Conservation (phyloP, 345 rosid species). For the Gossypium ekmanianum region DNA sequence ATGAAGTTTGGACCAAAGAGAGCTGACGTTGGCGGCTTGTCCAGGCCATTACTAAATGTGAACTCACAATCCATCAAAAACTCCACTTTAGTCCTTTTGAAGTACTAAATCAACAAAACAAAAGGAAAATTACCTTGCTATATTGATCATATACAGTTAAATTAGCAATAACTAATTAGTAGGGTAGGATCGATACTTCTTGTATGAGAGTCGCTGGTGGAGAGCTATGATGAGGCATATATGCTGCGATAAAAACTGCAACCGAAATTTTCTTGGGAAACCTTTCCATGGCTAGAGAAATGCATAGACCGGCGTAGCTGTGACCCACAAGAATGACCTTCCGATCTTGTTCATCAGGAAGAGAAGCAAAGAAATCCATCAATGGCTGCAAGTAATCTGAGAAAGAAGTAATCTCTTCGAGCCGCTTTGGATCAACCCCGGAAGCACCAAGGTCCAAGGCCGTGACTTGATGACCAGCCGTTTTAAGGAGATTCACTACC, state of each 20-base stretch:
- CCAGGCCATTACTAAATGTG: conserved; percentile 20
- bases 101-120: conserved; percentile 3
- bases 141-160: neutral
- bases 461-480: conserved; percentile 46
- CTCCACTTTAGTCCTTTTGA: neutral
- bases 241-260: conserved; percentile 46
- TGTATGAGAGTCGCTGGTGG: conserved; percentile 24
- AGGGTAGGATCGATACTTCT: conserved; percentile 11
- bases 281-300: conserved; percentile 49
- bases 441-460: conserved; percentile 49
- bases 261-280: conserved; percentile 45
- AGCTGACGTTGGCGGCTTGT: conserved; percentile 20
- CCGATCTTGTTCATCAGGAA: conserved; percentile 26
- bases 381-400: conserved; percentile 47
- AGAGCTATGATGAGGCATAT: conserved; percentile 39
- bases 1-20: conserved; percentile 25
- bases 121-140: neutral
- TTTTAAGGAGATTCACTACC: conserved; percentile 35
- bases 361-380: conserved; percentile 47
- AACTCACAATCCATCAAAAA: conserved; percentile 21
- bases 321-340: conserved; percentile 58
- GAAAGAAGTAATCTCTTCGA: conserved; percentile 28
- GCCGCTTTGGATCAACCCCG: conserved; percentile 33
- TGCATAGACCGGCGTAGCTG: conserved; percentile 48
- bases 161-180: neutral